A percentile compares a stretch with the other conserved stretches of the same genome.
Conservation (phyloP, 345 rosid species). For the Excoecaria agallocha region DNA sequence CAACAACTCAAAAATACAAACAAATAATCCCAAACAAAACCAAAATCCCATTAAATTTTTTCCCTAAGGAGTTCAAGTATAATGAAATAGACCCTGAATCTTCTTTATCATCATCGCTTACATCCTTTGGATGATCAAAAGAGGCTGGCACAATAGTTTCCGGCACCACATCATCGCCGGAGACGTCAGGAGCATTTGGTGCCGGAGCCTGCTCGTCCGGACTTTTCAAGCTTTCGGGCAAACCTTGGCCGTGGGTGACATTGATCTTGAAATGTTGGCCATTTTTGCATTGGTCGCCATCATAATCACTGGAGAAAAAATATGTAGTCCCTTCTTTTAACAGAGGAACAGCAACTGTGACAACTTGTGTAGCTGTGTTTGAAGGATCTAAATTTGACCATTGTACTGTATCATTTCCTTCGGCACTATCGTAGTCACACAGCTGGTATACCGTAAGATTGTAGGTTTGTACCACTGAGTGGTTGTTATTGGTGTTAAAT, state of each 20-base stretch:
- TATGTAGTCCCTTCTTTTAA: constrained; percentile 66
- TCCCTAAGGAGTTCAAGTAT: neutral
- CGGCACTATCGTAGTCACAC: constrained; percentile 60
- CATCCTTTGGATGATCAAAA: constrained; percentile 58
- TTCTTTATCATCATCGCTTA: constrained; percentile 24
- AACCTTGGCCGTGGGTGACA: constrained; percentile 76
- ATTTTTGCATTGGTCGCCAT: constrained; percentile 77
- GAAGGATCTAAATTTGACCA: constrained; percentile 84
- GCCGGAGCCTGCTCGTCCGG: constrained; percentile 56
- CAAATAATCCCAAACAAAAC: constrained; percentile 28
- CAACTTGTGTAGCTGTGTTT: constrained; percentile 48
- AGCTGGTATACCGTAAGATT: constrained; percentile 61
- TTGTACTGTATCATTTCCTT: constrained; percentile 49
- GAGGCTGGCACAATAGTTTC: constrained; percentile 69
- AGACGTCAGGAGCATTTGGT: constrained; percentile 46
- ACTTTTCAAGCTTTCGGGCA: constrained; percentile 49
- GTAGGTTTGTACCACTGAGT: constrained; percentile 84
- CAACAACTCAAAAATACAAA: constrained; percentile 14
- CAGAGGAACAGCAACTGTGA: constrained; percentile 65
- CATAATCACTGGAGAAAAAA: constrained; percentile 83
- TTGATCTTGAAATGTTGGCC: constrained; percentile 69
- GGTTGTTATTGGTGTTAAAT: constrained; percentile 86
- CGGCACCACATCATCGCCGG: constrained; percentile 56
- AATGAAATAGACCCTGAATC: constrained; percentile 35
- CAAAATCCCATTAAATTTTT: constrained; percentile 27